Conservation (phyloP, 2,329 filamentous ascomycete species). For the Penicillium brevicompactum region DNA sequence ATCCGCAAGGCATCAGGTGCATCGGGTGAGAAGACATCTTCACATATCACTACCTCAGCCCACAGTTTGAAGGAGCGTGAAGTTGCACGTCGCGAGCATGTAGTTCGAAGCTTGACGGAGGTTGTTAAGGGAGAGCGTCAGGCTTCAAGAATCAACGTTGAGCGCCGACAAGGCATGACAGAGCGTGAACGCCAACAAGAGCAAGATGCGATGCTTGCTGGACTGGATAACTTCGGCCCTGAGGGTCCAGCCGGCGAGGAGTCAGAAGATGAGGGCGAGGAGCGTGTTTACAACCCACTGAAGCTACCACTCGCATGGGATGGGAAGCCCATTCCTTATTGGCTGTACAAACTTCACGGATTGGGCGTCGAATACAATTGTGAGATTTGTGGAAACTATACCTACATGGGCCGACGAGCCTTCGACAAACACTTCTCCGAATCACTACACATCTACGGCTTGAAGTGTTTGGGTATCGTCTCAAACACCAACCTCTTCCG, state of each 20-base stretch:
- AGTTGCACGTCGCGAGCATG: conserved; percentile 84
- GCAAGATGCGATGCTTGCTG: conserved; percentile 78
- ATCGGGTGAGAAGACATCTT: conserved; percentile 37
- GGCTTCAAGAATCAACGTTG: conserved; percentile 91
- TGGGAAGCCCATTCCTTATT: conserved; percentile 97
- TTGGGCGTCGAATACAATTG: conserved; percentile 93
- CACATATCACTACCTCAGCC: conserved; percentile 24
- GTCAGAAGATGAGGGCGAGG: conserved; percentile 75
- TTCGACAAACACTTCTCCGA: conserved; percentile 99
- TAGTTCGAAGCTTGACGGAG: conserved; percentile 75
- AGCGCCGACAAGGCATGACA: conserved; percentile 96
- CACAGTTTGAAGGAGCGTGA: conserved; percentile 78
- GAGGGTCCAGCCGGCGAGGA: conserved; percentile 54
- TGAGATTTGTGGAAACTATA: conserved; percentile 96
- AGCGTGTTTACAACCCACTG: conserved; percentile 93
- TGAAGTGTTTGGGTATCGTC: conserved; percentile 91
- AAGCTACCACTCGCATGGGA: conserved; percentile 97
- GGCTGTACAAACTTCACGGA: conserved; percentile 96
- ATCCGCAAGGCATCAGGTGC: conserved; percentile 53
- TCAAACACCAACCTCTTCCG: conserved; percentile 82
- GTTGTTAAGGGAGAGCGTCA: conserved; percentile 84
- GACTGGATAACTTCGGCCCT: conserved; percentile 47
- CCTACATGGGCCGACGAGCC: conserved; percentile 95
- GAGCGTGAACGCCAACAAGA: conserved; percentile 94
- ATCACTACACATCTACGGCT: conserved; percentile 84